phyloP scores from a whole-genome alignment of 1,139 yeast species.

The Candida buenavistaensis region DNA sequence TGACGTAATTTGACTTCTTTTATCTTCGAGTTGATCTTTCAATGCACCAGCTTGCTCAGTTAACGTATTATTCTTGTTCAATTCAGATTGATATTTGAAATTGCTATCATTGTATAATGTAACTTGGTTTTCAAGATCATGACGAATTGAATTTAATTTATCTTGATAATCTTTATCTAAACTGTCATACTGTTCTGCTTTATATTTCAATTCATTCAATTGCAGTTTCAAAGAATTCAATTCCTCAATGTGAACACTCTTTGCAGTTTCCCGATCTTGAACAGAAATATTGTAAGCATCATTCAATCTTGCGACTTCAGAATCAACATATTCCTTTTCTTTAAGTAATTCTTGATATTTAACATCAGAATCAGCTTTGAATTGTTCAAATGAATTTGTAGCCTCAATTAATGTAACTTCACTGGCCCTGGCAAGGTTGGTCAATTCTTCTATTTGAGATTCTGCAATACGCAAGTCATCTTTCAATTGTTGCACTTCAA shows the following conservation, averaged over 20 bases:
- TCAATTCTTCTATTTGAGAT: conserved; percentile 38
- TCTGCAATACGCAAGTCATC: conserved; percentile 40
- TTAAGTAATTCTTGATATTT: conserved; percentile 20
- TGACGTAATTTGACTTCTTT: conserved; percentile 35
- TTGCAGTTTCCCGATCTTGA: conserved; percentile 18
- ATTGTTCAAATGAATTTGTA: conserved; percentile 38
- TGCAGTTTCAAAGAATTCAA: conserved; percentile 25
- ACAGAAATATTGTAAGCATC: conserved; percentile 16
- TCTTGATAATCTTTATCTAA: conserved; percentile 35
- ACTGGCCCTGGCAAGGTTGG: conserved; percentile 41
- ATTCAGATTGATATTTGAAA: conserved; percentile 57
- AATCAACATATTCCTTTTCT: conserved; percentile 24
- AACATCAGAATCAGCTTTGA: conserved; percentile 24
- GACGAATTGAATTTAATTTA: conserved; percentile 28
- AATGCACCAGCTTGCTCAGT: conserved; percentile 43
- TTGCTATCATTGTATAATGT: conserved; percentile 50
- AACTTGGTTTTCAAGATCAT: conserved; percentile 54
- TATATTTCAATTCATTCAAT: conserved; percentile 22
- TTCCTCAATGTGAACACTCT: conserved; percentile 18
- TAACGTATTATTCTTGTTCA: conserved; percentile 57
- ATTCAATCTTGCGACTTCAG: conserved; percentile 21
- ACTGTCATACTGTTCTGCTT: conserved; percentile 37
- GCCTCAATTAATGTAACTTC: conserved; percentile 43
- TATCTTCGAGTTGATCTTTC: conserved; percentile 41
- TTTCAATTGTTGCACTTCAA: conserved; percentile 35